phyloP scores from a whole-genome alignment of 192 early-diverging fungal species.

The Rhizoclosmatium sp. region DNA sequence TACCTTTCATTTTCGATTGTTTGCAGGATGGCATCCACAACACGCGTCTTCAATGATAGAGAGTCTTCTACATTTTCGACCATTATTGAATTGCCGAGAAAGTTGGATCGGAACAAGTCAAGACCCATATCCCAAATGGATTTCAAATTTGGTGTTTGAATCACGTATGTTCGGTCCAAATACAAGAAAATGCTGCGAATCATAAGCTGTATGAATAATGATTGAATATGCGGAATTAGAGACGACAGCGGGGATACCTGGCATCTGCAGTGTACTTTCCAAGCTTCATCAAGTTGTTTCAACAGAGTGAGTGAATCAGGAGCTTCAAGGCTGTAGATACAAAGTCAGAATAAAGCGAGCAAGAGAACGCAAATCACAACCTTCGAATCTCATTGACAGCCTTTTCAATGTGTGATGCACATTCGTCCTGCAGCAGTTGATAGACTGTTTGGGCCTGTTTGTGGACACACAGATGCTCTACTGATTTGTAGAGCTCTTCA shows the following conservation, averaged over 20 bases:
- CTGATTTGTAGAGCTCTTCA: slow-evolving; percentile 27
- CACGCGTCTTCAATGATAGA: background rate
- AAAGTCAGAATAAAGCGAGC: too few species aligned
- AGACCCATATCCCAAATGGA: slow-evolving; percentile 92
- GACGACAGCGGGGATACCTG: too few species aligned
- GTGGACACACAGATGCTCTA: slow-evolving; percentile 22
- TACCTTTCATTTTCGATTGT: slow-evolving; percentile 75
- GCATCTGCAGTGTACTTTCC: too few species aligned
- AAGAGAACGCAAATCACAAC: too few species aligned
- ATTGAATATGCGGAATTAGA: background rate
- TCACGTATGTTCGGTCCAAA: slow-evolving; percentile 89
- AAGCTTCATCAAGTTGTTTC: too few species aligned
- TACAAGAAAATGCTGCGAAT: slow-evolving; percentile 90
- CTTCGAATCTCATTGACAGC: too few species aligned
- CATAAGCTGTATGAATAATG: slow-evolving; percentile 52
- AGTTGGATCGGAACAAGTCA: slow-evolving; percentile 74
- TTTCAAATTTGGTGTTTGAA: slow-evolving; percentile 70
- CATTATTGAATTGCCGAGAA: slow-evolving; percentile 45
- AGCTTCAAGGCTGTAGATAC: too few species aligned
- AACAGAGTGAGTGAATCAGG: too few species aligned
- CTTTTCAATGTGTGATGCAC: too few species aligned
- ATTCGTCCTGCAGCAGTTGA: background rate
- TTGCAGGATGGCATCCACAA: slow-evolving; percentile 64
- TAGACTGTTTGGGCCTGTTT: background rate
- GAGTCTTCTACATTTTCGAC: background rate